Evolutionary conservation across 768 basidiomycete genomes (phyloP).

Genomic region (Macrolepiota fuliginosa): DNA sequence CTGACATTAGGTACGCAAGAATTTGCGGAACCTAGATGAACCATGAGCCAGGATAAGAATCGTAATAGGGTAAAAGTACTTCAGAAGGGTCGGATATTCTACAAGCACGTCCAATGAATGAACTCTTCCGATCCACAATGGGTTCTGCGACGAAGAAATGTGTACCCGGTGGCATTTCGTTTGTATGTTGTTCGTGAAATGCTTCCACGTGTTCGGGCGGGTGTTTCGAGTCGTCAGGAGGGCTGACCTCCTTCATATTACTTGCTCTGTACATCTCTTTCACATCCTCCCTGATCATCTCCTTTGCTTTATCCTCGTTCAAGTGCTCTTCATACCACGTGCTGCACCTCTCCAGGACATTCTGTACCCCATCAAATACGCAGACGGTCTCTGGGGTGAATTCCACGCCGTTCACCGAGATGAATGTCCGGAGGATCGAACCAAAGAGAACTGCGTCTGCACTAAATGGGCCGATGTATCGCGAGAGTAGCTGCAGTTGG

Average conservation of each 20-base stretch:
- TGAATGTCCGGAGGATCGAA: conserved; percentile 73
- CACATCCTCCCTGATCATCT: conserved; percentile 53
- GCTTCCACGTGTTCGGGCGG: conserved; percentile 13
- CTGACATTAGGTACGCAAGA: conserved; percentile 64
- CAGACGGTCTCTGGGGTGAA: conserved; percentile 74
- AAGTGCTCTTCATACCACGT: conserved; percentile 73
- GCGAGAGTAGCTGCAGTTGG: conserved; percentile 81
- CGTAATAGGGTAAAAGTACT: conserved; percentile 33
- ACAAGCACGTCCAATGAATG: conserved; percentile 85
- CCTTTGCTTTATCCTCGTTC: conserved; percentile 50
- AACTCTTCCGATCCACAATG: conserved; percentile 82
- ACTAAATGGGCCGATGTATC: conserved; percentile 78
- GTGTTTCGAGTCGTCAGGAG: background rate
- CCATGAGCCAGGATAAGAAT: background rate
- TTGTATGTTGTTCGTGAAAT: conserved; percentile 2
- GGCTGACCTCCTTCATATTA: background rate
- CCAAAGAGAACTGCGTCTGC: conserved; percentile 76
- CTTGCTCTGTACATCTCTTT: conserved; percentile 19
- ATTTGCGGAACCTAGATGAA: conserved; percentile 60
- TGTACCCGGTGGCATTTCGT: conserved; percentile 53
- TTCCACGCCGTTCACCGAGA: conserved; percentile 74
- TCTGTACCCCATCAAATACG: conserved; percentile 86
- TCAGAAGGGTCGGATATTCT: conserved; percentile 73
- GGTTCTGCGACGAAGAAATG: conserved; percentile 71
- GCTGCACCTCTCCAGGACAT: conserved; percentile 61